Percentiles rank a stretch among this genome's conserved stretches.
Evolutionary conservation across 2,329 filamentous ascomycete species (phyloP).

Genomic region (Aureobasidium sp.): DNA sequence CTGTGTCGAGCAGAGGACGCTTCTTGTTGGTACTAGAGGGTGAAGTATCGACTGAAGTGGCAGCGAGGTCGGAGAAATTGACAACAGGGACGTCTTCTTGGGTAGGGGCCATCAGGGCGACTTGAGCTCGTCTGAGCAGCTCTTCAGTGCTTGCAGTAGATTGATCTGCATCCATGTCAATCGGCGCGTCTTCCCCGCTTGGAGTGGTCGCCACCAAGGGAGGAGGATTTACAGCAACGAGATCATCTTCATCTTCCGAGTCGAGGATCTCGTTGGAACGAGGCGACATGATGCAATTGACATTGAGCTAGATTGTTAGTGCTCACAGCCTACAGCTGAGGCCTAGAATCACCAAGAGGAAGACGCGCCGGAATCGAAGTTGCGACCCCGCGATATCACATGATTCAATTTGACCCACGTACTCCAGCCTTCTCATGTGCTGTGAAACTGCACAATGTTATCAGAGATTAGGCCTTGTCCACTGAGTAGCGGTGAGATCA

Average conservation of each 20-base stretch:
- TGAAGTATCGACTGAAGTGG: background rate
- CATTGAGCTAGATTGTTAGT: background rate
- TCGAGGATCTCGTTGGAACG: slow-evolving; percentile 2
- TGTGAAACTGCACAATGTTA: too few species aligned
- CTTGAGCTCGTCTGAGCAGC: slow-evolving; percentile 1
- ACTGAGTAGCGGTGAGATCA: too few species aligned
- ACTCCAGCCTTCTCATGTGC: too few species aligned
- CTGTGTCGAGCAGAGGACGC: background rate
- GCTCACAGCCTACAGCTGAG: background rate
- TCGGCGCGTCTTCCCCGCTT: background rate
- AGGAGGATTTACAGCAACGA: background rate
- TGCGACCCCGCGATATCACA: background rate
- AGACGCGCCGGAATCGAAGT: background rate
- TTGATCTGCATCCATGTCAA: background rate
- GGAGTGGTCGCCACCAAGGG: background rate
- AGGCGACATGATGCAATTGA: slow-evolving; percentile 2
- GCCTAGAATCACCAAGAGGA: background rate
- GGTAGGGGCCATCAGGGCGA: slow-evolving; percentile 12
- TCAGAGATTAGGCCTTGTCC: too few species aligned
- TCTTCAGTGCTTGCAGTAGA: slow-evolving; percentile 5
- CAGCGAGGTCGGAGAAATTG: slow-evolving; percentile 1
- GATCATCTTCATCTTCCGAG: slow-evolving; percentile 15
- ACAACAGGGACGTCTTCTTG: background rate
- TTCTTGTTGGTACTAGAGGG: background rate
- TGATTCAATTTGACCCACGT: background rate